A percentile compares a stretch with the other conserved stretches of the same genome.
These are phyloP conservation scores for Penicillium palitans DNA, from an alignment of 2,329 filamentous ascomycete genomes.

Conservation along the genomic window DNA sequence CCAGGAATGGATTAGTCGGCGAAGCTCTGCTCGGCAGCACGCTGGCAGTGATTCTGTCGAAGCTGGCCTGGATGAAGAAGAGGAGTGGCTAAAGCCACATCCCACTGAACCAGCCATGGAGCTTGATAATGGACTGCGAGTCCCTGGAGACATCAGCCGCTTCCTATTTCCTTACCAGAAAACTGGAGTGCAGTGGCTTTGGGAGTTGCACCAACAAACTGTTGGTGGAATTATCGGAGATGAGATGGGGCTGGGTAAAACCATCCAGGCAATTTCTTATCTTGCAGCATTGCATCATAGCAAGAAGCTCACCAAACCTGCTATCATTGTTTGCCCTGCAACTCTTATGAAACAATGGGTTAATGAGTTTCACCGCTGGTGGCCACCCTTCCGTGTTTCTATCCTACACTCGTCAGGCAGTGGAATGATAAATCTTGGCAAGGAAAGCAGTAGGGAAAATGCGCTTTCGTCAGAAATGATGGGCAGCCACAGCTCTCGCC, in stretches of 20 bases:
- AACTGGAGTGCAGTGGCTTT: constrained; percentile 93
- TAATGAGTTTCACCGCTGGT: constrained; percentile 97
- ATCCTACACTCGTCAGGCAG: constrained; percentile 95
- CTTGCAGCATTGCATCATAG: constrained; percentile 91
- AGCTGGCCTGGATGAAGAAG: constrained; percentile 25
- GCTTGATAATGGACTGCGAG: constrained; percentile 72
- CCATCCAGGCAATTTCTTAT: constrained; percentile 77
- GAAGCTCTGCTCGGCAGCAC: constrained; percentile 60
- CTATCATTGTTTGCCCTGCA: constrained; percentile 89
- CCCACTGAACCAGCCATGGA: constrained; percentile 59
- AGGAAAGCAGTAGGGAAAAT: constrained; percentile 63
- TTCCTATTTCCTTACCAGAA: constrained; percentile 96
- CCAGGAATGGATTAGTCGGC: constrained; percentile 68
- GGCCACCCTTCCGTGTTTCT: constrained; percentile 95
- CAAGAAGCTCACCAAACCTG: constrained; percentile 76
- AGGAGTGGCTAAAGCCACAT: constrained; percentile 82
- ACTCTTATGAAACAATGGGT: constrained; percentile 98
- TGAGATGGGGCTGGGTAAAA: constrained; percentile 99
- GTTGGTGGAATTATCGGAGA: constrained; percentile 95
- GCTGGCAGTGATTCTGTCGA: constrained; percentile 43
- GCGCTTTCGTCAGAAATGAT: constrained; percentile 60
- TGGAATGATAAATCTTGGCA: constrained; percentile 81
- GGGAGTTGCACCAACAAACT: constrained; percentile 83
- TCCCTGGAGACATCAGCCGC: constrained; percentile 91
- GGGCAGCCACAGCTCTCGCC: constrained; percentile 44